phyloP scores from a whole-genome alignment of 768 basidiomycete genomes.

The Suillus alpinus region DNA sequence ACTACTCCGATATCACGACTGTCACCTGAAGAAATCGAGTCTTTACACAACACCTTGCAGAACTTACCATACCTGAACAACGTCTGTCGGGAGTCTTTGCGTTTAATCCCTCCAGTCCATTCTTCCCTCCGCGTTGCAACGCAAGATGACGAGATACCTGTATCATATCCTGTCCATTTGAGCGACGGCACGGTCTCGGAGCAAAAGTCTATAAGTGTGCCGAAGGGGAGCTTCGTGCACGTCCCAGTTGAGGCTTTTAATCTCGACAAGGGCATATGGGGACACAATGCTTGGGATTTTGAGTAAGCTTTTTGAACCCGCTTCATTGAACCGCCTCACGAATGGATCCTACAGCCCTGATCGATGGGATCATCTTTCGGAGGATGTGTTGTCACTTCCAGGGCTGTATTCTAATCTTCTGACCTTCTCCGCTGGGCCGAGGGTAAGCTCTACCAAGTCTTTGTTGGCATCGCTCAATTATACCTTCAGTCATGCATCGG shows the following conservation, averaged over 20 bases:
- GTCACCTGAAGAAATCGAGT: constrained; percentile 63
- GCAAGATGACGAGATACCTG: constrained; percentile 75
- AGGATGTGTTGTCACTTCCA: constrained; percentile 61
- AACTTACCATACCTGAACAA: constrained; percentile 73
- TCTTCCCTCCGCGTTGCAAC: constrained; percentile 78
- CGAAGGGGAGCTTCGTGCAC: constrained; percentile 73
- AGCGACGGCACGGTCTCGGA: constrained; percentile 45
- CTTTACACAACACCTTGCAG: constrained; percentile 53
- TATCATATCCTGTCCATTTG: constrained; percentile 56
- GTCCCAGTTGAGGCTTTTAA: constrained; percentile 80
- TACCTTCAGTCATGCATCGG: constrained; percentile 72
- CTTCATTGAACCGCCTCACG: background rate
- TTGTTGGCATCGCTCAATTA: constrained; percentile 3
- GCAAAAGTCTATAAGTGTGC: constrained; percentile 45
- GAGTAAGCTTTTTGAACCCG: constrained; percentile 44
- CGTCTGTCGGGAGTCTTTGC: constrained; percentile 69
- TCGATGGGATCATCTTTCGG: constrained; percentile 76
- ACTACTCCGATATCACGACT: constrained; percentile 41
- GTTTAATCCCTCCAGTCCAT: constrained; percentile 79
- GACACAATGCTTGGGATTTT: constrained; percentile 78
- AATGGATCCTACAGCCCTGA: constrained; percentile 54
- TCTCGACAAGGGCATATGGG: constrained; percentile 76
- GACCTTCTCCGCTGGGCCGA: constrained; percentile 78
- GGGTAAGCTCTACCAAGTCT: constrained; percentile 45
- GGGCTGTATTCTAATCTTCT: constrained; percentile 70